Conservation (phyloP, 1,139 yeast genomes). For the Blastobotrys illinoisensis region DNA sequence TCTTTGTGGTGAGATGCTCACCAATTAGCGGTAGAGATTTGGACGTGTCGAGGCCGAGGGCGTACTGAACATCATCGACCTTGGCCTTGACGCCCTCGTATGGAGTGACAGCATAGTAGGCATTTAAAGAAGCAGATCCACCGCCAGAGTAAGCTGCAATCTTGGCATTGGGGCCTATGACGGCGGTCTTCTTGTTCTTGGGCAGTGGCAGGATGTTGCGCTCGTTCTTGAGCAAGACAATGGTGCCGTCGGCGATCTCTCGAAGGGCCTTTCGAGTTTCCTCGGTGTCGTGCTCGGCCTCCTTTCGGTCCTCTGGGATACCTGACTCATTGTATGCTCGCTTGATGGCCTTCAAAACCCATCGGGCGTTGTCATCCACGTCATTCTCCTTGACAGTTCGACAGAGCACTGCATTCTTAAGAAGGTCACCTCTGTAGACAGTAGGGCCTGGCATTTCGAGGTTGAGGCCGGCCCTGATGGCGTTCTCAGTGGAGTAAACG, state of each 20-base stretch:
- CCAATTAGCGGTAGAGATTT: constrained; percentile 33
- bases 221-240: constrained; percentile 50
- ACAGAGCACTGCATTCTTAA: constrained; percentile 21
- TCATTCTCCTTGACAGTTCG: constrained; percentile 23
- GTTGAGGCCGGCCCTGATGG: constrained; percentile 53
- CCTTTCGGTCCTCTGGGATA: constrained; percentile 40
- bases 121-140: constrained; percentile 46
- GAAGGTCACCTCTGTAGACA: constrained; percentile 40
- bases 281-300: constrained; percentile 41
- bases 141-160: constrained; percentile 45
- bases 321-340: constrained; percentile 38
- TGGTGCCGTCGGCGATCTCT: constrained; percentile 45
- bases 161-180: constrained; percentile 50
- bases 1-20: constrained; percentile 21
- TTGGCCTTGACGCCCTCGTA: constrained; percentile 39
- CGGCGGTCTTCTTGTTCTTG: constrained; percentile 39
- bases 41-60: constrained; percentile 37
- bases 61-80: constrained; percentile 30
- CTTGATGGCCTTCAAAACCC: constrained; percentile 44
- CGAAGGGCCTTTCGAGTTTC: constrained; percentile 44
- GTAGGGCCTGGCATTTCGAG: constrained; percentile 63
- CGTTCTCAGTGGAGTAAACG: constrained; percentile 43
- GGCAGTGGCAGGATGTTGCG: constrained; percentile 38
- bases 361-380: constrained; percentile 43
- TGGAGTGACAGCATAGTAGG: constrained; percentile 46